Base-by-base conservation (phyloP, 2,329 filamentous ascomycete species). In the Aspergillus thermomutatus region DNA sequence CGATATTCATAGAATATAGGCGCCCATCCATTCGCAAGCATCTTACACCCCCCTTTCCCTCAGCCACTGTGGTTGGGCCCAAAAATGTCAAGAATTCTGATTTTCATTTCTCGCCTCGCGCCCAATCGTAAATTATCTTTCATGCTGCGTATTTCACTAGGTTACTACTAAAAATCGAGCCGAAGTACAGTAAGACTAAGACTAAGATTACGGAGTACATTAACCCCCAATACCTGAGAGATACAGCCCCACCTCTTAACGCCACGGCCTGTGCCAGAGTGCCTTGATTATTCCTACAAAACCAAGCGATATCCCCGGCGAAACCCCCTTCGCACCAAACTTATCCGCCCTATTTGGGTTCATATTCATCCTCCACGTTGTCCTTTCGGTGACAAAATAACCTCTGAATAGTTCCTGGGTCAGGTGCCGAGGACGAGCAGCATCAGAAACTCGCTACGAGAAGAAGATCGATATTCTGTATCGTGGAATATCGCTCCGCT, bases 11-110 rank as follows among this genome's bases (percentile, higher is more conserved):
- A 37, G 14, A 43, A 43, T 21, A 43, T 21, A 43, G 40, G n/a
- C n/a, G 21, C n/a, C 40, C 9, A 2, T 31, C 10, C 28, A 31
- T 31, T 31, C 28, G 10, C 28, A 5, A 8, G 63, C 63, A 66
- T 66, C 62, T 53, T 59, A 50, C 45, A 37, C 41, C 48, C 31
- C 43, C 50, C 21, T 46, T 49, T 19, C 49, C 37, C 46, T 40
- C 58, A 47, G 51, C 54, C 52, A 52, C 55, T 45, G 31, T 37
- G 31, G 31, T 37, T 37, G 31, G 31, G 31, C 31, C 31, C 31
- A 37, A n/a, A 37, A 37, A 37, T 37, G 14, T 37, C 31, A 37
- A 17, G 31, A 37, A 37, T 37, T 7, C 14, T 17, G 31, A 37
- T 37, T 14, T 14, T 17, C 11, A 17, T 37, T 7, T 37, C 31